Conservation (phyloP, 495 filamentous ascomycete species). For the Hyaloscypha bicolor region DNA sequence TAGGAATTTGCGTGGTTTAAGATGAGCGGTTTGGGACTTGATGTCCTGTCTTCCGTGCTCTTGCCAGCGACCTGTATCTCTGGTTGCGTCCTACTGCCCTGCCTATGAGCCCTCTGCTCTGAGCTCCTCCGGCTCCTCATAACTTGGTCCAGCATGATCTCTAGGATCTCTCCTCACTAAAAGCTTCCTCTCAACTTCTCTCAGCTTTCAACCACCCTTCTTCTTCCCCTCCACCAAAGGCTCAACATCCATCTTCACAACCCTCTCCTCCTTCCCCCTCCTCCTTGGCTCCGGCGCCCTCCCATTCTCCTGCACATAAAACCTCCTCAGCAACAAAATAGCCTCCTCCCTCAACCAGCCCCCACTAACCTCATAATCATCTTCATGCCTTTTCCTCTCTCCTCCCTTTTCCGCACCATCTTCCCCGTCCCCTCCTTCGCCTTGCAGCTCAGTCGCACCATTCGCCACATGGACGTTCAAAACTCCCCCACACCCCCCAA, state of each 20-base stretch:
- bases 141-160: neutral
- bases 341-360: constrained; percentile 86
- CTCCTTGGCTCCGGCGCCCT: constrained; percentile 32
- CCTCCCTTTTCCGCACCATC: constrained; percentile 23
- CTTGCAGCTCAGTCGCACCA: constrained; percentile 22
- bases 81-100: too few species aligned
- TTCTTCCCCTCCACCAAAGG: constrained; percentile 14
- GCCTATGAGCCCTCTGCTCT: too few species aligned
- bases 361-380: constrained; percentile 73
- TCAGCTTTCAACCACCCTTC: constrained; percentile 2
- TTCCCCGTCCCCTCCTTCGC: neutral
- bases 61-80: too few species aligned
- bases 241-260: constrained; percentile 31
- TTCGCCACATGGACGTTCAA: constrained; percentile 69
- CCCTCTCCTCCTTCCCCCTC: constrained; percentile 32
- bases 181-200: too few species aligned
- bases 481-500: constrained; percentile 93
- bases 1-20: constrained; percentile 18
- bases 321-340: constrained; percentile 85
- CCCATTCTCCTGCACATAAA: constrained; percentile 95
- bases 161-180: too few species aligned
- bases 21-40: neutral
- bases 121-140: neutral
- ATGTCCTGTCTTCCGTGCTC: neutral
- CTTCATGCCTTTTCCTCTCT: constrained; percentile 59